Evolutionary conservation across 345 rosid species (phyloP).

Genomic region (Aquilaria yunnanensis): DNA sequence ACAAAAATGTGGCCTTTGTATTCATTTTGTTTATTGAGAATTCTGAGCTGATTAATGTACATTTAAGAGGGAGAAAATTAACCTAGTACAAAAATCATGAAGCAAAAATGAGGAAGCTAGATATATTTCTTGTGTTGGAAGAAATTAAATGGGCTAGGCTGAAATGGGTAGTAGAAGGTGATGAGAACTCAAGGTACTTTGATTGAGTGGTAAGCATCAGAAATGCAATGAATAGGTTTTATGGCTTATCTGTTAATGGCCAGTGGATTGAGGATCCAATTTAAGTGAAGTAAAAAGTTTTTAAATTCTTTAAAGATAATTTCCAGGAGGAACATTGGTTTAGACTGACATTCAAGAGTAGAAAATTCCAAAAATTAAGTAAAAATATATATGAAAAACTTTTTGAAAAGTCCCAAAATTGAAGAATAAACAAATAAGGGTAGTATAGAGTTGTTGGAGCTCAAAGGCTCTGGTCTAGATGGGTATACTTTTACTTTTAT

Average conservation of each 20-base stretch:
- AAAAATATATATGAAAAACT: neutral
- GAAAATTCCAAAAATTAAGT: neutral
- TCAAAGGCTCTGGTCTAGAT: neutral
- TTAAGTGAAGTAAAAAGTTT: too few relatives aligned
- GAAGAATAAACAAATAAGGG: neutral
- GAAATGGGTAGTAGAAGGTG: neutral
- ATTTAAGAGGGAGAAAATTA: neutral
- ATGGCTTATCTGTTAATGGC: neutral
- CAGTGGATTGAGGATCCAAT: neutral
- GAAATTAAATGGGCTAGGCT: neutral
- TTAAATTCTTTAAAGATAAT: neutral
- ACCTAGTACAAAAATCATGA: neutral
- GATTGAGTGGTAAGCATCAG: neutral
- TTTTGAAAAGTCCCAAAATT: neutral
- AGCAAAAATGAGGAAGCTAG: neutral
- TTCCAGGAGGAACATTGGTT: neutral
- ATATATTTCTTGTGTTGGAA: too few relatives aligned
- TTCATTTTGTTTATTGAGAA: neutral
- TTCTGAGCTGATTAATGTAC: neutral
- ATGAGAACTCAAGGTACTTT: neutral
- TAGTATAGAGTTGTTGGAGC: too few relatives aligned
- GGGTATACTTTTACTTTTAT: neutral
- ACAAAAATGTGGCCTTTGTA: neutral
- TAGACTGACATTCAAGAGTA: neutral
- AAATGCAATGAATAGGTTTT: neutral